Conservation (phyloP, 2,329 filamentous ascomycete species). For the Moelleriella libera region DNA sequence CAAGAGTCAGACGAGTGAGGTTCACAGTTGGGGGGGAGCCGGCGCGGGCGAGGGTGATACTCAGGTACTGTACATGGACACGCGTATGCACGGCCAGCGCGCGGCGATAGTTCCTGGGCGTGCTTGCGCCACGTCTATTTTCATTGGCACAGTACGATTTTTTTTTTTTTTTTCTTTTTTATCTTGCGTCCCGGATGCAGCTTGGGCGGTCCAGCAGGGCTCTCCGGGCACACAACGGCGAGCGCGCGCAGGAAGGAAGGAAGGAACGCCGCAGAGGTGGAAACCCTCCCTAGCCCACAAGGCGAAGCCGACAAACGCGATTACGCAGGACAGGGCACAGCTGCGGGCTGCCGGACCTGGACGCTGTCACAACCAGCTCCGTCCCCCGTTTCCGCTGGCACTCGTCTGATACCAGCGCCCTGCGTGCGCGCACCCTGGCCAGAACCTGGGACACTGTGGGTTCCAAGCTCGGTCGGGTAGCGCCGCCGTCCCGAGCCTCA, state of each 20-base stretch:
- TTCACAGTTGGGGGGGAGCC: background rate
- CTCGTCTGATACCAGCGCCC: background rate
- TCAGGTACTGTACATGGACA: background rate
- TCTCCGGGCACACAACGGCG: background rate
- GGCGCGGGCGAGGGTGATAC: no score
- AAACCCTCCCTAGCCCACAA: background rate
- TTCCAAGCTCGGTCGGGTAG: constrained; percentile 3
- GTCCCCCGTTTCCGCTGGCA: constrained; percentile 1
- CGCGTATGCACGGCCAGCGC: no score
- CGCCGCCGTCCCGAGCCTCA: constrained; percentile 4
- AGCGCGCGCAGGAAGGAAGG: background rate
- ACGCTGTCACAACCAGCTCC: constrained; percentile 2
- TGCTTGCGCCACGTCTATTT: background rate
- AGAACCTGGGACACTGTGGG: background rate
- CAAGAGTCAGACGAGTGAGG: background rate
- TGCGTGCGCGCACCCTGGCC: background rate
- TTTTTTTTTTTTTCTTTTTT: no score
- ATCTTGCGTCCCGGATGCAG: no score
- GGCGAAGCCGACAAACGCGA: background rate
- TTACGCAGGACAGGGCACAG: background rate
- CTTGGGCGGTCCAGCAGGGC: background rate
- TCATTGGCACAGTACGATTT: no score
- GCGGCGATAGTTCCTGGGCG: background rate
- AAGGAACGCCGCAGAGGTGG: background rate
- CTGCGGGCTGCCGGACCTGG: constrained; percentile 5